Conservation (phyloP, 2,329 filamentous ascomycete genomes). For the Calonectria ilicicola region DNA sequence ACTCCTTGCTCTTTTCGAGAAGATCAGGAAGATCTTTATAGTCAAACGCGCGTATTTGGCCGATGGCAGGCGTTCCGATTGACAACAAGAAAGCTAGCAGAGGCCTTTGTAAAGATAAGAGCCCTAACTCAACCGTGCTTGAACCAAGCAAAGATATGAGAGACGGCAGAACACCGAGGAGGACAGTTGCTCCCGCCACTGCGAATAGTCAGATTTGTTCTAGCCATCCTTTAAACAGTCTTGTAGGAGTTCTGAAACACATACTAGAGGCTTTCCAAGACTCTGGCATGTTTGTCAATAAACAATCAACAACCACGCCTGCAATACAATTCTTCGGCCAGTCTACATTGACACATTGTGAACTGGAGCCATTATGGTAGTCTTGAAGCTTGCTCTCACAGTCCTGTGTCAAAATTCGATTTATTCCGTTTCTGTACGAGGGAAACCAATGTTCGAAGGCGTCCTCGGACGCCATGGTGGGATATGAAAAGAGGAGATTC, state of each 20-base stretch:
- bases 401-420: not conserved
- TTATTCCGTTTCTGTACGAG: not conserved
- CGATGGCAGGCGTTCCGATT: not conserved
- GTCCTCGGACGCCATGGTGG: not conserved
- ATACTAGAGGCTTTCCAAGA: slow-evolving; percentile 3
- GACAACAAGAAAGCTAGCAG: not conserved
- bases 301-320: not conserved
- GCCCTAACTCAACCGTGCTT: not conserved
- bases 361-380: not conserved
- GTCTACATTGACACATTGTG: not conserved
- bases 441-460: not conserved
- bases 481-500: not conserved
- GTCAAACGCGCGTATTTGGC: not conserved
- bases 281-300: not conserved
- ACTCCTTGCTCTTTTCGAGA: not conserved
- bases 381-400: not conserved
- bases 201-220: not conserved
- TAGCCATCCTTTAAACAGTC: not conserved
- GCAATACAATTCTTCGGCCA: slow-evolving; percentile 2
- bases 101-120: not conserved
- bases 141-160: not conserved
- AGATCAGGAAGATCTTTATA: not conserved
- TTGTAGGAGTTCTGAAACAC: not conserved
- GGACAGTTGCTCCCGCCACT: not conserved
- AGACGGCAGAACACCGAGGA: not conserved